A percentile compares a stretch with the other conserved stretches of the same genome.
phyloP scores from a whole-genome alignment of 257 asterid species.

The Anisodus tanguticus region DNA sequence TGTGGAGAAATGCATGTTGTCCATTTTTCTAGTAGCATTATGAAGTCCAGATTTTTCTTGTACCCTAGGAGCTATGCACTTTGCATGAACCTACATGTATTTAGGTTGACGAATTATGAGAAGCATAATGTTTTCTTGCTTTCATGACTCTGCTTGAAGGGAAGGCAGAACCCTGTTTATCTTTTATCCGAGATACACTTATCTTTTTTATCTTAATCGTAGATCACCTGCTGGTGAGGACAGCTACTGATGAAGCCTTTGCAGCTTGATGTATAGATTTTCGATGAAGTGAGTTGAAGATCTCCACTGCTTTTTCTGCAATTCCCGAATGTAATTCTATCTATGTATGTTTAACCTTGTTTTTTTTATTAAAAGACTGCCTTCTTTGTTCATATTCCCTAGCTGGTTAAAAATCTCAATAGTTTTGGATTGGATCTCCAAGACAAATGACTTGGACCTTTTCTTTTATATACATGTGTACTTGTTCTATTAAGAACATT shows the following conservation, averaged over 20 bases:
- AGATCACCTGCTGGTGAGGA: not conserved
- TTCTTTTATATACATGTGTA: conserved; percentile 4
- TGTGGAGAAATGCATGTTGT: not conserved
- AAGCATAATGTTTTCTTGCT: not conserved
- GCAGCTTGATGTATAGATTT: not conserved
- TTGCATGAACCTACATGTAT: not conserved
- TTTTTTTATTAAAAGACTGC: not conserved
- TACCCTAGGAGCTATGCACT: conserved; percentile 5
- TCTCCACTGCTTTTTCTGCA: not conserved
- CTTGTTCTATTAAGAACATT: not conserved
- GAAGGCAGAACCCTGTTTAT: not conserved
- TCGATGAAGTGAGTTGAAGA: conserved; percentile 2
- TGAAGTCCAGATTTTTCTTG: not conserved
- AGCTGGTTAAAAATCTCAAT: not conserved
- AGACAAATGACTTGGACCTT: not conserved
- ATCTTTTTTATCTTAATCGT: not conserved
- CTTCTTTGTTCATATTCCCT: not conserved
- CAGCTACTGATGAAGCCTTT: not conserved
- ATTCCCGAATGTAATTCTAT: conserved; percentile 3
- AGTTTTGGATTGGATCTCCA: not conserved
- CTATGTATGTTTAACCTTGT: conserved; percentile 3
- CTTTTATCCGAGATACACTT: not conserved
- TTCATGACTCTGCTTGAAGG: not conserved
- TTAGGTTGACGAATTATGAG: not conserved
- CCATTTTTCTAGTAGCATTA: not conserved